A percentile compares a stretch with the other conserved stretches of the same genome.
These are phyloP conservation scores for Cystobasidium onofrii DNA, from an alignment of 768 basidiomycete genomes.

Conservation along the genomic window DNA sequence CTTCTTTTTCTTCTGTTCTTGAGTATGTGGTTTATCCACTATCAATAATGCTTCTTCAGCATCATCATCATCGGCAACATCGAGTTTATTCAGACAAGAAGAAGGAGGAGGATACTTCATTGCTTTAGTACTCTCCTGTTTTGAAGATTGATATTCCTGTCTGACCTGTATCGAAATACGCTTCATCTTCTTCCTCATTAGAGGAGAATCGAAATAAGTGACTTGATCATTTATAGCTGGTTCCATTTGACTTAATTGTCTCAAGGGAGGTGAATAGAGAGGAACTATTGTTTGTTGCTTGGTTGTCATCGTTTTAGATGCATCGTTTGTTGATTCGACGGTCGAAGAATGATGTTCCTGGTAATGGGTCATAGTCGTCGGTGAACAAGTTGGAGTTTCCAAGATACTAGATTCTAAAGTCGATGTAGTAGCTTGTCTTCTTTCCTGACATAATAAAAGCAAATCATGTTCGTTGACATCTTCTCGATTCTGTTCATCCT, in stretches of 20 bases:
- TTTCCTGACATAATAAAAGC: not conserved
- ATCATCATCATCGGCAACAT: too few species aligned
- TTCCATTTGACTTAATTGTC: not conserved
- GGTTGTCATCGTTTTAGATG: not conserved
- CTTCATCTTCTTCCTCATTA: not conserved
- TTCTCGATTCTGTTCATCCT: not conserved
- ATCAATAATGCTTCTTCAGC: not conserved
- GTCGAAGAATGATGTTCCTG: not conserved
- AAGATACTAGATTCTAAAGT: not conserved
- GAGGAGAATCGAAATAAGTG: not conserved
- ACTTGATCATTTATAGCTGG: not conserved
- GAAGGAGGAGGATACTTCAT: not conserved
- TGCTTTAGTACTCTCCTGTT: not conserved
- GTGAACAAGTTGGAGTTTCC: conserved; percentile 1
- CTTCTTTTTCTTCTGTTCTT: not conserved
- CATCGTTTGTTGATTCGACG: too few species aligned
- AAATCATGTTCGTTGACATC: not conserved
- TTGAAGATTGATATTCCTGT: not conserved
- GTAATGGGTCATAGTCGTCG: not conserved
- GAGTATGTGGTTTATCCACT: not conserved
- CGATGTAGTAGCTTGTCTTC: not conserved
- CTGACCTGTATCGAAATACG: not conserved
- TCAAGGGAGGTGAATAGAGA: not conserved
- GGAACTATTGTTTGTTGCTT: not conserved
- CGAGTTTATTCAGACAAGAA: not conserved